Conservation (phyloP, 495 filamentous ascomycete genomes). For the Tuber magnatum region DNA sequence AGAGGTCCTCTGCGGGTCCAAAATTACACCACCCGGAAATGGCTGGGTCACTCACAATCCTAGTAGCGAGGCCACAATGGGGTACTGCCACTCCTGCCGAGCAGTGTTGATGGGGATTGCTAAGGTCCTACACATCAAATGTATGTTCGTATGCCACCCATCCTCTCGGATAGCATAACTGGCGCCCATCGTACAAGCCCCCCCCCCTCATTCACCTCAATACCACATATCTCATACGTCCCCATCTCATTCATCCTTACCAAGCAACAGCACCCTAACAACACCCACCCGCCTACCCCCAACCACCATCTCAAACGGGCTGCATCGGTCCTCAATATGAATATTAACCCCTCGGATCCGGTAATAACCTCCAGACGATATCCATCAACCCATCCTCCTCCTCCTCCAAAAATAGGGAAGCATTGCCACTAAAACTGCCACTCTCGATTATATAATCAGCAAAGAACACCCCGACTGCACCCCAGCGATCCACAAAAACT, state of each 20-base stretch:
- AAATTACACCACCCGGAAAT: too few species aligned
- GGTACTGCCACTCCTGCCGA: too few species aligned
- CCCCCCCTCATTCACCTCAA: background rate
- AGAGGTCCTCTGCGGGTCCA: too few species aligned
- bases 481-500: background rate
- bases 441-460: background rate
- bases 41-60: too few species aligned
- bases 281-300: background rate
- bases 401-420: background rate
- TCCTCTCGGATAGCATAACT: background rate
- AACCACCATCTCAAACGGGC: background rate
- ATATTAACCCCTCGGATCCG: background rate
- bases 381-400: background rate
- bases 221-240: background rate
- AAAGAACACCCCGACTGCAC: background rate
- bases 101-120: background rate
- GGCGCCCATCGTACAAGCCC: background rate
- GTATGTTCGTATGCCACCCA: too few species aligned
- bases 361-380: background rate
- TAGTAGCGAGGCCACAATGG: too few species aligned
- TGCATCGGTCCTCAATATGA: background rate
- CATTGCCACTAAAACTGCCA: background rate
- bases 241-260: background rate
- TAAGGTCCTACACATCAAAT: background rate
- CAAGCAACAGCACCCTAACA: background rate